A percentile compares a stretch with the other conserved stretches of the same genome.
These are phyloP conservation scores for Mycosphaerella sp. DNA, from an alignment of 2,329 filamentous ascomycete species.

Conservation along the genomic window DNA sequence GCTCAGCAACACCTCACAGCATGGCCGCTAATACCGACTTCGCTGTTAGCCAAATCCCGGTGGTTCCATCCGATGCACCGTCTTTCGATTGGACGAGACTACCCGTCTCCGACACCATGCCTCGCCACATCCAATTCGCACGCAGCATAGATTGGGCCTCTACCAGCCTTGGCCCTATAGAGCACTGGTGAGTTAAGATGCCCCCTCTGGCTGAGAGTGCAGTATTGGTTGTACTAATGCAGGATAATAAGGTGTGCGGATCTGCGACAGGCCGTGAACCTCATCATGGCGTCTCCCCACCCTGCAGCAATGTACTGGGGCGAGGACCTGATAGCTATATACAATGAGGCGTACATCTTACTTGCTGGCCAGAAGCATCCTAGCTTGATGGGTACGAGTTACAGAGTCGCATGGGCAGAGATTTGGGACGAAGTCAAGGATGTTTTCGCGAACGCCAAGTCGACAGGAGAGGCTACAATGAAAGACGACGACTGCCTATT, in stretches of 20 bases:
- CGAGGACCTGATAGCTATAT: constrained; percentile 58
- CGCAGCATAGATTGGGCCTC: constrained; percentile 66
- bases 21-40: constrained; percentile 13
- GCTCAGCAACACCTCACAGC: constrained; percentile 13
- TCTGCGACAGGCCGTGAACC: constrained; percentile 41
- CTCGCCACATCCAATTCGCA: constrained; percentile 66
- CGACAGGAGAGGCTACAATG: constrained; percentile 72
- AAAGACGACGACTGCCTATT: constrained; percentile 77
- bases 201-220: no score
- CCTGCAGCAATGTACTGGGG: constrained; percentile 33
- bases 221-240: no score
- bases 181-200: constrained; percentile 62
- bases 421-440: constrained; percentile 67
- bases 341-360: constrained; percentile 65
- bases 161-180: constrained; percentile 69
- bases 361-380: constrained; percentile 75
- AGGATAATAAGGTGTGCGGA: no score
- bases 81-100: constrained; percentile 80
- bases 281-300: constrained; percentile 73
- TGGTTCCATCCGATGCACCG: constrained; percentile 32
- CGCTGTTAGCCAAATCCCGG: constrained; percentile 26
- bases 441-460: constrained; percentile 60
- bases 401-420: constrained; percentile 61
- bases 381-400: constrained; percentile 64
- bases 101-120: constrained; percentile 56